phyloP scores from a whole-genome alignment of 139 green algal genomes.

The Pycnococcus provasolii region DNA sequence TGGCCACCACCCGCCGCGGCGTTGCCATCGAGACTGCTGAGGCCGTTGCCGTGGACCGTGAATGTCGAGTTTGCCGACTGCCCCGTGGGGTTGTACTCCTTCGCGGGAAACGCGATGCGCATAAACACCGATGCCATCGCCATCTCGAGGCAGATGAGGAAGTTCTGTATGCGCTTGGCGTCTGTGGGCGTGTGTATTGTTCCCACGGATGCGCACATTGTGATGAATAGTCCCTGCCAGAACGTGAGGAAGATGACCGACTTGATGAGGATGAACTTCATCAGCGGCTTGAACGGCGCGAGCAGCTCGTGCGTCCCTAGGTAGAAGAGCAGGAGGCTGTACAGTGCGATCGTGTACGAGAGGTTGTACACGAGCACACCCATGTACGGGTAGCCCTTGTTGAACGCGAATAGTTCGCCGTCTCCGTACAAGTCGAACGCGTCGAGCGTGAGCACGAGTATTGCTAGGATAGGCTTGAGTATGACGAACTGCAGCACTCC shows the following conservation, averaged over 20 bases:
- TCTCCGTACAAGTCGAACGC: constrained; percentile 61
- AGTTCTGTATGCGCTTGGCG: constrained; percentile 76
- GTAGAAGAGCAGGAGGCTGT: constrained; percentile 88
- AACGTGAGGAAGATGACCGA: constrained; percentile 93
- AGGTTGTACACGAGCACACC: constrained; percentile 79
- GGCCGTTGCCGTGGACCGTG: too few relatives aligned
- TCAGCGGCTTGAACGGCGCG: constrained; percentile 73
- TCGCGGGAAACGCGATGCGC: constrained; percentile 77
- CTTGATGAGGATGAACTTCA: constrained; percentile 94
- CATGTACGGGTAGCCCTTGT: constrained; percentile 41
- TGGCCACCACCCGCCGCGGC: too few relatives aligned
- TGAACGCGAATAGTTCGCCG: constrained; percentile 51
- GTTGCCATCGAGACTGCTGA: too few relatives aligned
- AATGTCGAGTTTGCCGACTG: background rate
- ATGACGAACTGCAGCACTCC: constrained; percentile 89
- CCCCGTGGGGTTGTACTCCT: constrained; percentile 47
- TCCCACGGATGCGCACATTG: background rate
- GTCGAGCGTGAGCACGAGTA: constrained; percentile 68
- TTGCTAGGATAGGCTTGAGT: constrained; percentile 79
- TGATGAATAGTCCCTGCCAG: constrained; percentile 67
- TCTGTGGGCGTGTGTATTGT: constrained; percentile 33
- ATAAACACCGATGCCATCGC: constrained; percentile 63
- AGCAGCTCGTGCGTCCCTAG: constrained; percentile 81
- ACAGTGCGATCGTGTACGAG: constrained; percentile 83
- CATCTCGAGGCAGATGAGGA: constrained; percentile 93